Conservation (phyloP, 345 rosid species). For the Acer yangbiense region DNA sequence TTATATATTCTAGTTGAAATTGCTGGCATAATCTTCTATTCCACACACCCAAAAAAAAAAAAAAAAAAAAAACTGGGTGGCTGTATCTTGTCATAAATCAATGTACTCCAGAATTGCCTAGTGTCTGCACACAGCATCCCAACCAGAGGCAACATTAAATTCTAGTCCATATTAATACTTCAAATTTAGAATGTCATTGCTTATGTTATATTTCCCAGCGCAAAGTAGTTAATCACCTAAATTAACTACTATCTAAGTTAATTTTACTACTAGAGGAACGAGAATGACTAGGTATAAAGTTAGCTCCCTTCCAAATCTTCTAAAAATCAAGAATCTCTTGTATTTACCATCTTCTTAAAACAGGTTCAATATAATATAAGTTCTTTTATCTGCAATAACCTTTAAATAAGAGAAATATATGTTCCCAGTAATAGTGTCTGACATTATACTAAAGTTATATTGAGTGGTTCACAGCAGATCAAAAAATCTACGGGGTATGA, state of each 20-base stretch:
- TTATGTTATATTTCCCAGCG: neutral
- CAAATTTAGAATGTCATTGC: neutral
- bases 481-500: neutral
- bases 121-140: neutral
- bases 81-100: neutral
- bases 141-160: slow-evolving; percentile 4
- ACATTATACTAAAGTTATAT: neutral
- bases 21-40: neutral
- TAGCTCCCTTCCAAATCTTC: neutral
- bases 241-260: neutral
- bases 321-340: neutral
- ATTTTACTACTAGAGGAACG: neutral
- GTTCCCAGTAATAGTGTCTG: neutral
- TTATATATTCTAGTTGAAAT: neutral
- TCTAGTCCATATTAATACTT: slow-evolving; percentile 1
- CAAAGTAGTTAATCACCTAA: neutral
- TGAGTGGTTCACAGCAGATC: neutral
- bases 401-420: neutral
- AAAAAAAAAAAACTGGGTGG: neutral
- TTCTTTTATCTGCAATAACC: neutral
- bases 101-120: neutral
- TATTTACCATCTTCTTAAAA: neutral
- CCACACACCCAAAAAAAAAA: too few species aligned
- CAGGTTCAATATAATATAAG: neutral
- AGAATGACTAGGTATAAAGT: neutral